A percentile compares a stretch with the other conserved stretches of the same genome.
phyloP scores from a whole-genome alignment of 1,284 basidiomycete genomes.

The Tetrapyrgos nigripes region DNA sequence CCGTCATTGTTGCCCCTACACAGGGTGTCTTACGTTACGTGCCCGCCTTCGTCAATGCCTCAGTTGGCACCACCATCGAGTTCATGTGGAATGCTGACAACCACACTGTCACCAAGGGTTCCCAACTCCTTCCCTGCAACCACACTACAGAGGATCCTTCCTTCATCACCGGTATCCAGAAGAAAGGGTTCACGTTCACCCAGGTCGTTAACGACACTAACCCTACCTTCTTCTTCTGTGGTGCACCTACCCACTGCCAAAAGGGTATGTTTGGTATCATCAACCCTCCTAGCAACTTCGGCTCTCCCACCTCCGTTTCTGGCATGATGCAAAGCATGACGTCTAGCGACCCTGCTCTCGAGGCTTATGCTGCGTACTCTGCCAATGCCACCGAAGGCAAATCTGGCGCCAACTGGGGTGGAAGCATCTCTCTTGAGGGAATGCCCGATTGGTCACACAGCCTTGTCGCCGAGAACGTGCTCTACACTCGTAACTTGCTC shows the following conservation, averaged over 20 bases:
- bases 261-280: slow-evolving; percentile 86
- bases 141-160: slow-evolving; percentile 55
- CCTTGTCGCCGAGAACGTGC: slow-evolving; percentile 60
- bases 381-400: slow-evolving; percentile 54
- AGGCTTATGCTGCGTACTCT: slow-evolving; percentile 60
- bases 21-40: slow-evolving; percentile 78
- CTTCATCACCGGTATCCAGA: slow-evolving; percentile 70
- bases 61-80: slow-evolving; percentile 75
- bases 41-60: slow-evolving; percentile 76
- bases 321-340: slow-evolving; percentile 57
- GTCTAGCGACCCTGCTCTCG: slow-evolving; percentile 51
- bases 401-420: slow-evolving; percentile 65
- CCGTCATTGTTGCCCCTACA: slow-evolving; percentile 76
- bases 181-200: slow-evolving; percentile 68
- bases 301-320: slow-evolving; percentile 51
- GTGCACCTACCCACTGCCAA: slow-evolving; percentile 67
- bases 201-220: slow-evolving; percentile 76
- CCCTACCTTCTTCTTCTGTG: slow-evolving; percentile 77
- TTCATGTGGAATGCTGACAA: slow-evolving; percentile 78
- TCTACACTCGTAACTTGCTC: slow-evolving; percentile 67
- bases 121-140: slow-evolving; percentile 72
- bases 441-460: slow-evolving; percentile 63
- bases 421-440: slow-evolving; percentile 58
- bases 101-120: slow-evolving; percentile 81
- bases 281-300: slow-evolving; percentile 62